Evolutionary conservation across 176 grass and related monocot genomes (phyloP).

Genomic region (Rhipidocladum racemiflorum): DNA sequence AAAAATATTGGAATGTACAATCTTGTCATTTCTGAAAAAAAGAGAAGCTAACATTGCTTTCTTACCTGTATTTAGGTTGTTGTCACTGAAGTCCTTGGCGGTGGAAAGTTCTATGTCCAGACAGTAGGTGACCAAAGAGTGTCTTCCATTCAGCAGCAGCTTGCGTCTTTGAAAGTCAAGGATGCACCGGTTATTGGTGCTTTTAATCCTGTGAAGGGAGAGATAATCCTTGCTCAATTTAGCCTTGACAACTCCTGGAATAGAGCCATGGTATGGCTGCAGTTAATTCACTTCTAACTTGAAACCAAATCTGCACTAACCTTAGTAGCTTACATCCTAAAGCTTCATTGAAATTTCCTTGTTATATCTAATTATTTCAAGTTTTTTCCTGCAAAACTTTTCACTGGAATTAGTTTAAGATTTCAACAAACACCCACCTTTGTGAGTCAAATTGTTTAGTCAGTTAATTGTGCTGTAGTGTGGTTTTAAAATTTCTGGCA

Average conservation of each 20-base stretch:
- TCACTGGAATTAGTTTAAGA: neutral
- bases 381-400: neutral
- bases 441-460: neutral
- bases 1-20: slow-evolving; percentile 4
- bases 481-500: neutral
- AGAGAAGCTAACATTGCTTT: slow-evolving; percentile 7
- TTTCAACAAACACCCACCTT: neutral
- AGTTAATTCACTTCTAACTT: slow-evolving; percentile 15
- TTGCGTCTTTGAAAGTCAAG: slow-evolving; percentile 73
- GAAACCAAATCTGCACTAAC: neutral
- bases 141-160: slow-evolving; percentile 77
- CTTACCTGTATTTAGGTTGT: slow-evolving; percentile 54
- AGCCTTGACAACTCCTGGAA: slow-evolving; percentile 93
- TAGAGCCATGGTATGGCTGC: slow-evolving; percentile 79
- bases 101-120: slow-evolving; percentile 96
- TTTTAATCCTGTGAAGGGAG: slow-evolving; percentile 89
- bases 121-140: slow-evolving; percentile 81
- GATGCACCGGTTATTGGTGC: slow-evolving; percentile 84
- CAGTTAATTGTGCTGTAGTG: neutral
- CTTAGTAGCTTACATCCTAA: neutral
- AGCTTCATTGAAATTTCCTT: neutral
- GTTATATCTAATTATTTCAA: neutral
- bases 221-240: slow-evolving; percentile 87
- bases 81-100: slow-evolving; percentile 79
- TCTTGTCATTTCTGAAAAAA: neutral